Base-by-base conservation (phyloP, 495 filamentous ascomycete genomes). In the Aspergillus taichungensis region DNA sequence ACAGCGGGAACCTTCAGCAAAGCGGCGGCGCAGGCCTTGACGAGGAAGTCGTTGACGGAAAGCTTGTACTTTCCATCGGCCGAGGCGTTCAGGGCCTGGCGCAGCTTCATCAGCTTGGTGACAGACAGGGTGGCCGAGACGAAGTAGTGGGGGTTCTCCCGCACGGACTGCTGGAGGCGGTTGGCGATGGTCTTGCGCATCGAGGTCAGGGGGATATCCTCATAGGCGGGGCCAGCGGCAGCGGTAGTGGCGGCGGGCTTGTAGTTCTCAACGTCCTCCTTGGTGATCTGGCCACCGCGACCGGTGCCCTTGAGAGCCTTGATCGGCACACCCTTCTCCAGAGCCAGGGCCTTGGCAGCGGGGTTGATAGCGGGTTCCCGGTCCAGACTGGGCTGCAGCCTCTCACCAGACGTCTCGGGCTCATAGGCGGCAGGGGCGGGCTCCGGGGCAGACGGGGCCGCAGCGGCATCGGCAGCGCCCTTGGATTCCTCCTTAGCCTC, bases 101-200 rank as follows among this genome's bases (percentile, higher is more conserved):
- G 89, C 46, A 99, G 87, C 73, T 95, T 96, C 43, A 95, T 67
- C 14, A 99, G 85, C 77, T 97, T 97, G 57, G 74, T 75, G 39
- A 97, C 92, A 29, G 90, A 96, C 54, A 97, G 75, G 40, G 78
- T 77, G 47, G 84, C 78, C 52, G 85, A 83, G 55, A 99, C 92
- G 62, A 92, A 99, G 79, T 95, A 99, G 74, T 97, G 94, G 33
- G 94, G 94, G 75, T 94, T 96, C 70, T 94, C 83, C 54, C 82
- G 77, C 64, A 85, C 72, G 13, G 91, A 96, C 67, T 95, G 80
- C 60, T 84, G 84, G 13, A 99, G 84, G 53, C 94, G 88, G 62
- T 61, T 77, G 60, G 94, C 94, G 56, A 99, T 99, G 46, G 86
- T 89, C 80, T 95, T 96, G 73, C 94, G 92, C 92, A 99, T 99